Evolutionary conservation across 2,329 filamentous ascomycete genomes (phyloP).

Genomic region (Rhynchosporium agropyri): DNA sequence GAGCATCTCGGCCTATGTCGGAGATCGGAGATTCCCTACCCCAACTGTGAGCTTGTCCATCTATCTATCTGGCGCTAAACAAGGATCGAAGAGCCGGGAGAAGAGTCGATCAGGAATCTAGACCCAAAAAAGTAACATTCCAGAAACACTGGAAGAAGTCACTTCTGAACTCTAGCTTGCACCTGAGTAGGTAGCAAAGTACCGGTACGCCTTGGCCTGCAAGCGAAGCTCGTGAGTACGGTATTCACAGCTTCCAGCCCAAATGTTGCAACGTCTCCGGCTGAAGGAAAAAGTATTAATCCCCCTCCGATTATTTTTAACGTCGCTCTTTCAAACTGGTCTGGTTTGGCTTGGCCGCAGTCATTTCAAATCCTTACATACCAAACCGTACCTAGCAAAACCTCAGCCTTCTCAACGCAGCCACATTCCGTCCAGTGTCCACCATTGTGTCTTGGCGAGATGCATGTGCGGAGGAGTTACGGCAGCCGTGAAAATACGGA

Average conservation of each 20-base stretch:
- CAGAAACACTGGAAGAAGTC: conserved; percentile 19
- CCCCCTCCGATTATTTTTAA: neutral
- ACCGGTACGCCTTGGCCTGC: neutral
- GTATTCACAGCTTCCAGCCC: neutral
- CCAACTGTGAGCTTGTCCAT: neutral
- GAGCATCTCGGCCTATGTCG: conserved; percentile 20
- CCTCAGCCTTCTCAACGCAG: conserved; percentile 9
- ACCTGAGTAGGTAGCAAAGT: neutral
- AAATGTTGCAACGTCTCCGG: neutral
- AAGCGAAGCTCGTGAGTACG: too few species aligned
- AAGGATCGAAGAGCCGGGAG: neutral
- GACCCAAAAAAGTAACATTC: conserved; percentile 19
- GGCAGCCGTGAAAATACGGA: neutral
- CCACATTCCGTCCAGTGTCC: conserved; percentile 11
- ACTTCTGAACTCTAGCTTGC: neutral
- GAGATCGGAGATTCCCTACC: neutral
- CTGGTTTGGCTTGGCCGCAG: neutral
- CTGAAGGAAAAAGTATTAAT: conserved; percentile 12
- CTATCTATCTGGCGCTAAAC: neutral
- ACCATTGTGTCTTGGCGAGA: neutral
- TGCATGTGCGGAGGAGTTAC: neutral
- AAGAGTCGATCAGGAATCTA: conserved; percentile 11
- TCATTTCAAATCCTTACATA: neutral
- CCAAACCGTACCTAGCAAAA: too few species aligned
- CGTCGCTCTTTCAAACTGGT: conserved; percentile 5